A percentile compares a stretch with the other conserved stretches of the same genome.
Evolutionary conservation across 129 eudicot species (phyloP).

Genomic region (Chrysanthemum makinoi): DNA sequence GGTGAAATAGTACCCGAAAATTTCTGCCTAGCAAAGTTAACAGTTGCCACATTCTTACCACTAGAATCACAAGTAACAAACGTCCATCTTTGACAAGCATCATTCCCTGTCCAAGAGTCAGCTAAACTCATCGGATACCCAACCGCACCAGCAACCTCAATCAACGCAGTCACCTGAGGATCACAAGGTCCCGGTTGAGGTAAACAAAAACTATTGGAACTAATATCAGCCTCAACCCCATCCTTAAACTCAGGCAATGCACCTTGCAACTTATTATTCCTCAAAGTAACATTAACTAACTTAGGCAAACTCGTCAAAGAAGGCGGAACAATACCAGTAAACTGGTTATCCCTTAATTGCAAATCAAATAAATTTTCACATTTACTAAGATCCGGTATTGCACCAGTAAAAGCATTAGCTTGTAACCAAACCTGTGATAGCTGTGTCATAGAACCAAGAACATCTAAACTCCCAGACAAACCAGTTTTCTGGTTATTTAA

Average conservation of each 20-base stretch:
- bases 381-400: slow-evolving; percentile 51
- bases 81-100: slow-evolving; percentile 50
- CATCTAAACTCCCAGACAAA: slow-evolving; percentile 45
- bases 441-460: slow-evolving; percentile 50
- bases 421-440: slow-evolving; percentile 65
- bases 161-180: slow-evolving; percentile 57
- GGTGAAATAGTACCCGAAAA: slow-evolving; percentile 62
- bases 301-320: slow-evolving; percentile 33
- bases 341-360: slow-evolving; percentile 66
- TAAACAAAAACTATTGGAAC: slow-evolving; percentile 52
- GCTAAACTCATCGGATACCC: slow-evolving; percentile 62
- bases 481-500: slow-evolving; percentile 45
- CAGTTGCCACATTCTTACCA: slow-evolving; percentile 32
- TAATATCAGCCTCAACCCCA: slow-evolving; percentile 18
- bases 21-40: slow-evolving; percentile 32
- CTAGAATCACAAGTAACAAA: slow-evolving; percentile 47
- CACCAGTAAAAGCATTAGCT: slow-evolving; percentile 53
- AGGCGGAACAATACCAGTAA: slow-evolving; percentile 55
- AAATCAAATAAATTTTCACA: slow-evolving; percentile 52
- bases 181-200: slow-evolving; percentile 57
- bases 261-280: slow-evolving; percentile 67
- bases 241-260: slow-evolving; percentile 40
- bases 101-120: slow-evolving; percentile 52
- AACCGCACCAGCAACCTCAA: slow-evolving; percentile 48
- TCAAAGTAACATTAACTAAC: slow-evolving; percentile 42